A percentile compares a stretch with the other conserved stretches of the same genome.
phyloP scores from a whole-genome alignment of 352 stramenopile species.

The Blastocystis sp. region DNA sequence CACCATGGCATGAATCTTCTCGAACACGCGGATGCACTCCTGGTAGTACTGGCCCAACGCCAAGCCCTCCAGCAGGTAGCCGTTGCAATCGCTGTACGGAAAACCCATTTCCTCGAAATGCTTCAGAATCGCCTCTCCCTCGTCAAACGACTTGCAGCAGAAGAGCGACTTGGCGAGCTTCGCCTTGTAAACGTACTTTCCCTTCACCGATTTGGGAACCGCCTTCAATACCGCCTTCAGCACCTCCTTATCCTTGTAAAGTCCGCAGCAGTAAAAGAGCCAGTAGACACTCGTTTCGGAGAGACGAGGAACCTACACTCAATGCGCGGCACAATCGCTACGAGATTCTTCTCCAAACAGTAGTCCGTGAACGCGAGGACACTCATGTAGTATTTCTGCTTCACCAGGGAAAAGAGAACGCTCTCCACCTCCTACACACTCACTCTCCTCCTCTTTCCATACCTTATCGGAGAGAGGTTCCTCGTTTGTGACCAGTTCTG shows the following conservation, averaged over 20 bases:
- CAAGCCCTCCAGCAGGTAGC: slow-evolving; percentile 38
- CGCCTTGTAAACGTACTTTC: slow-evolving; percentile 40
- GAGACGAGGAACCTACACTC: slow-evolving; percentile 15
- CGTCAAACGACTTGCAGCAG: slow-evolving; percentile 4
- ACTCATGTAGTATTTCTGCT: slow-evolving; percentile 39
- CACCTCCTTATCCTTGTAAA: slow-evolving; percentile 2
- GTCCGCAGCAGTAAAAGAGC: slow-evolving; percentile 47
- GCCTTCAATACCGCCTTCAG: slow-evolving; percentile 15
- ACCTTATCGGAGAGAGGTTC: slow-evolving; percentile 42
- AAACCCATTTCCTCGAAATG: slow-evolving; percentile 4
- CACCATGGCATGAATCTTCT: background rate
- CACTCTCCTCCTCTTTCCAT: background rate
- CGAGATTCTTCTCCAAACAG: slow-evolving; percentile 53
- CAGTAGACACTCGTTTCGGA: slow-evolving; percentile 20
- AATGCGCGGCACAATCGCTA: background rate
- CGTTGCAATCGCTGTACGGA: slow-evolving; percentile 41
- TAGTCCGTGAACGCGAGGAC: slow-evolving; percentile 38
- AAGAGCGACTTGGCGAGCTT: slow-evolving; percentile 14
- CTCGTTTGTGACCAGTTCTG: slow-evolving; percentile 23
- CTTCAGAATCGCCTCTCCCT: background rate
- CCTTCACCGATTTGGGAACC: slow-evolving; percentile 6
- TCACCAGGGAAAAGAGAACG: slow-evolving; percentile 35
- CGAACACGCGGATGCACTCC: slow-evolving; percentile 38
- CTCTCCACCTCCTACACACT: slow-evolving; percentile 35
- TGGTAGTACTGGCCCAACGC: slow-evolving; percentile 45